Conservation (phyloP, 192 early-diverging fungal species). For the Coemansia sp. region DNA sequence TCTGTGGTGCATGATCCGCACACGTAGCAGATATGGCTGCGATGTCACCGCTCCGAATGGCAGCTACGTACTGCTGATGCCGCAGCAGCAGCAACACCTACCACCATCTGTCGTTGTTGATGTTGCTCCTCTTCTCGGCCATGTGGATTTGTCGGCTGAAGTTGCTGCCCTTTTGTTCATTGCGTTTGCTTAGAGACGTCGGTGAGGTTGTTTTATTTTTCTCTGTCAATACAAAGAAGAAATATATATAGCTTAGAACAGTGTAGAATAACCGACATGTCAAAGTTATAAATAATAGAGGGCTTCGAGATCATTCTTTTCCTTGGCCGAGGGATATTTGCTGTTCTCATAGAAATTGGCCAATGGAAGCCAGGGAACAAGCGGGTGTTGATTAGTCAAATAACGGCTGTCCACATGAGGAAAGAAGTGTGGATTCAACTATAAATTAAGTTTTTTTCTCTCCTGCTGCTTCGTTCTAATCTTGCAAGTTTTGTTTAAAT, state of each 20-base stretch:
- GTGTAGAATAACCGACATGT: neutral
- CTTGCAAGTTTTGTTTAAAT: neutral
- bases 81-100: neutral
- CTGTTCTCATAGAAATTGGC: too few species aligned
- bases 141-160: constrained; percentile 20
- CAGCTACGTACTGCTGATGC: neutral
- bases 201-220: neutral
- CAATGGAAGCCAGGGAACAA: too few species aligned
- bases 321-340: too few species aligned
- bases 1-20: neutral
- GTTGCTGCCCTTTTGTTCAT: constrained; percentile 10
- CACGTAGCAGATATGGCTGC: neutral
- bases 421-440: too few species aligned
- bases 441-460: too few species aligned
- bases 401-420: too few species aligned
- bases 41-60: neutral
- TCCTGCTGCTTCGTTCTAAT: too few species aligned
- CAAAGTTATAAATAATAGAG: too few species aligned
- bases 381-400: too few species aligned
- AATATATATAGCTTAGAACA: neutral
- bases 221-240: neutral
- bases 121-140: neutral
- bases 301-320: too few species aligned
- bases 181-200: constrained; percentile 11
- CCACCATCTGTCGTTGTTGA: neutral